Conservation (phyloP, 352 stramenopile species). For the Globisporangium emineosum region DNA sequence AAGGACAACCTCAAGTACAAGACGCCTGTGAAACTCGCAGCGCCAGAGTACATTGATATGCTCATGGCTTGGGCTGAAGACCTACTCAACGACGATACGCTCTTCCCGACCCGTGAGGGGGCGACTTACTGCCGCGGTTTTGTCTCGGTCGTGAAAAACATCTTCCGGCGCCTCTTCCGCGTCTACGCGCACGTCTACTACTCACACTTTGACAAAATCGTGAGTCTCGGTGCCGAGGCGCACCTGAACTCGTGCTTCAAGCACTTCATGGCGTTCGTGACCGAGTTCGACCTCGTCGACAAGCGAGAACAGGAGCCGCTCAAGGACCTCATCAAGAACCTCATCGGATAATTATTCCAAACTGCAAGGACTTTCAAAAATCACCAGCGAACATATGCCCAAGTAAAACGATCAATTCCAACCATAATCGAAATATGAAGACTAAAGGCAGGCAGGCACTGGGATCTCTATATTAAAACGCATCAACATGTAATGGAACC, state of each 20-base stretch:
- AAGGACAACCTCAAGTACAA: conserved; percentile 78
- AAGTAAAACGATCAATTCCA: neutral
- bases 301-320: conserved; percentile 93
- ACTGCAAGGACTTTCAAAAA: neutral
- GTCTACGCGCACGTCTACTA: conserved; percentile 98
- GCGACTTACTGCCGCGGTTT: conserved; percentile 83
- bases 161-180: conserved; percentile 95
- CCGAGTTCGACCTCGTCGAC: conserved; percentile 92
- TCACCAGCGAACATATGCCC: neutral
- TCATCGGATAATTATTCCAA: conserved; percentile 40
- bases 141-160: conserved; percentile 83
- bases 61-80: conserved; percentile 91
- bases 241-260: conserved; percentile 99
- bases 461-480: neutral
- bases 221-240: conserved; percentile 91
- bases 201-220: conserved; percentile 94
- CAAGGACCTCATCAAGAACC: conserved; percentile 93
- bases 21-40: conserved; percentile 60
- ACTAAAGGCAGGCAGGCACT: neutral
- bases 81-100: conserved; percentile 72
- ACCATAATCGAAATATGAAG: neutral
- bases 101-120: conserved; percentile 73
- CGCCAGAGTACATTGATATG: conserved; percentile 91
- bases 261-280: conserved; percentile 97
- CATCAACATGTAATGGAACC: neutral